Conservation (phyloP, 805 yeast genomes). For the Metschnikowia picachoensis region DNA sequence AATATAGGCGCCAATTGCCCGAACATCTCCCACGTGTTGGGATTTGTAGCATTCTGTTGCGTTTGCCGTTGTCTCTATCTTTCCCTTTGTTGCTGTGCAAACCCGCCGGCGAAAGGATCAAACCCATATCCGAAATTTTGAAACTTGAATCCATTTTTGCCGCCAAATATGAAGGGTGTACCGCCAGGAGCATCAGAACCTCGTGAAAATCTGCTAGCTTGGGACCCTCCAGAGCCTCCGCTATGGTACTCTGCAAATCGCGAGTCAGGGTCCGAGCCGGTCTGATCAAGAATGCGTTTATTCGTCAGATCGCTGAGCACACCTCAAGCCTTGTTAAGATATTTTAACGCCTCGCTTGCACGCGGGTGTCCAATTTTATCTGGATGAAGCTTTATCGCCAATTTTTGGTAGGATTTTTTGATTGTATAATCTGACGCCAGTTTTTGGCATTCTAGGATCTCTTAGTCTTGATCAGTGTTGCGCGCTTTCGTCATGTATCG, state of each 20-base stretch:
- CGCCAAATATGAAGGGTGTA: conserved; percentile 44
- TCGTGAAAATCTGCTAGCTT: conserved; percentile 9
- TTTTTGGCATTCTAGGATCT: conserved; percentile 63
- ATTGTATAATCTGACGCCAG: conserved; percentile 65
- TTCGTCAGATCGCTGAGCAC: conserved; percentile 72
- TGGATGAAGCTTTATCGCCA: conserved; percentile 88
- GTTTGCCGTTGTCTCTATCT: conserved; percentile 20
- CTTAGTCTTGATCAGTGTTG: no score
- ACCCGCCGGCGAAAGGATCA: conserved; percentile 30
- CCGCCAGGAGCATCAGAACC: conserved; percentile 26
- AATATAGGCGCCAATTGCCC: conserved; percentile 52
- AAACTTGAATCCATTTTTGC: conserved; percentile 48
- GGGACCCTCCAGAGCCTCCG: conserved; percentile 9
- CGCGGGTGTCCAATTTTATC: conserved; percentile 95
- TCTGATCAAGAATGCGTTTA: conserved; percentile 70
- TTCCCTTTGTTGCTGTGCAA: conserved; percentile 16
- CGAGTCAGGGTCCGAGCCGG: conserved; percentile 82
- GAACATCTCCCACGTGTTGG: conserved; percentile 31
- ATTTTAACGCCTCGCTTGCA: conserved; percentile 92
- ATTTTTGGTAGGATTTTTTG: conserved; percentile 80
- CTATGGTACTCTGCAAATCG: conserved; percentile 39
- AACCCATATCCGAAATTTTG: conserved; percentile 44
- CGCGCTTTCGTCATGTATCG: no score
- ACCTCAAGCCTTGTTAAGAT: conserved; percentile 89
- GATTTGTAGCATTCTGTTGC: conserved; percentile 14